Evolutionary conservation across 179 eudicot species (phyloP), one percentile per base, ranked within the genome.

Genomic region (Silene vulgaris): DNA sequence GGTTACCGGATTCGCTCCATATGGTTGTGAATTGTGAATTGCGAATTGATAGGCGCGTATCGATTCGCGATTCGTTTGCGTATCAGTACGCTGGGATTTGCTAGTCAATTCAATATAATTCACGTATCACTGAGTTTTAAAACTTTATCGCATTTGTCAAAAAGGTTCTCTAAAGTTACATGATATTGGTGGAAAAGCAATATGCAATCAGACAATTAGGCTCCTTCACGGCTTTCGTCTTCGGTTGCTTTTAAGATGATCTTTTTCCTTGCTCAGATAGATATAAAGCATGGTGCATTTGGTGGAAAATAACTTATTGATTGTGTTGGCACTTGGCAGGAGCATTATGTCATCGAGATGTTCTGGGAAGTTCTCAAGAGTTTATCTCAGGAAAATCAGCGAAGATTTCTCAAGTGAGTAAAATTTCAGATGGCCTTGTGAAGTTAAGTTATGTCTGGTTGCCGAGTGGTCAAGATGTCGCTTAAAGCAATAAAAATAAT

Each of bases 391-490:
- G 95, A 86, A 74, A 87, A 90, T 76, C 95, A 89, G 85, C 85
- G 85, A 85, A 95, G 85, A 80, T 90, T 95, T 82, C 90, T 95
- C 85, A 95, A 95, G 99, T 95, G 82, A 86, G 98, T 84, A 12
- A 59, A 57, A 14, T 73, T 29, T 56, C 11, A n/a, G 30, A 28
- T 32, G 50, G 52, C 61, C 7, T 71, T 14, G 74, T 16, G 61
- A 56, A 52, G 1, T 7, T 54, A 14, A 52, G 21, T 56, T 52
- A 23, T 9, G 40, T 52, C 21, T 16, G 20, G 40, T 19, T n/a
- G 8, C 32, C 32, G 5, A 70, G 73, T 43, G 73, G 17, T 70
- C 35, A 48, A 45, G 35, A 48, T 48, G 61, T 48, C 8, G 23
- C 1, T 13, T 9, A 45, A 9, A 45, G 1, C 60, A 21, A 48